Conservation (phyloP, 768 basidiomycete genomes). For the Mycena venus region DNA sequence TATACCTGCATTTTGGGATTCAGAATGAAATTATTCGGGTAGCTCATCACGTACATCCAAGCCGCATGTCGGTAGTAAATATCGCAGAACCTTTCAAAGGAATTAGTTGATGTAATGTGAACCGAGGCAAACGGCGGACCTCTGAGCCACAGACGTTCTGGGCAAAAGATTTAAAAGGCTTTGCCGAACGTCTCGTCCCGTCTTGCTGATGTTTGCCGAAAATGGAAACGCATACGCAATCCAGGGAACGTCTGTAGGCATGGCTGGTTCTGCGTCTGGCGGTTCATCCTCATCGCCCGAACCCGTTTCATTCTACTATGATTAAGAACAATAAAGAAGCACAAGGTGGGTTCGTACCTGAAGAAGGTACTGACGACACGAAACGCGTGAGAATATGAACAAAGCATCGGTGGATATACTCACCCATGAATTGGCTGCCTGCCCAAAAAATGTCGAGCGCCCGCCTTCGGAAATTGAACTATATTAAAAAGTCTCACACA, state of each 20-base stretch:
- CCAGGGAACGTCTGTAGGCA: slow-evolving; percentile 71
- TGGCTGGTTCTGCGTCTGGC: slow-evolving; percentile 50
- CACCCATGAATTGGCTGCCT: slow-evolving; percentile 79
- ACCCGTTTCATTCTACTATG: slow-evolving; percentile 68
- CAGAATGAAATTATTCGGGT: slow-evolving; percentile 2
- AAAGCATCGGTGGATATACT: slow-evolving; percentile 34
- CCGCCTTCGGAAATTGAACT: slow-evolving; percentile 76
- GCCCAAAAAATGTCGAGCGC: slow-evolving; percentile 75
- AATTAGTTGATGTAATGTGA: not conserved
- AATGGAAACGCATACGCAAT: slow-evolving; percentile 74
- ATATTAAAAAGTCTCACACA: slow-evolving; percentile 16
- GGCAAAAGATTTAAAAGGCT: slow-evolving; percentile 65
- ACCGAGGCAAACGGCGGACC: not conserved
- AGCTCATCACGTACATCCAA: slow-evolving; percentile 70
- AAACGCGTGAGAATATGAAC: not conserved
- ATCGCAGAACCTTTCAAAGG: slow-evolving; percentile 50
- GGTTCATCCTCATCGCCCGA: slow-evolving; percentile 65
- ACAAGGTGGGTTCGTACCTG: slow-evolving; percentile 57
- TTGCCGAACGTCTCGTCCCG: slow-evolving; percentile 57
- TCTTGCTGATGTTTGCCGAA: slow-evolving; percentile 56
- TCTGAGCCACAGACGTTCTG: slow-evolving; percentile 46
- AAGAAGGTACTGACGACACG: slow-evolving; percentile 66
- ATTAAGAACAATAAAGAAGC: not conserved
- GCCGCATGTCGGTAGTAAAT: slow-evolving; percentile 77
- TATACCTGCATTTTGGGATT: slow-evolving; percentile 69